phyloP scores from a whole-genome alignment of 176 grass and related monocot genomes.

The Elaeis guineensis region DNA sequence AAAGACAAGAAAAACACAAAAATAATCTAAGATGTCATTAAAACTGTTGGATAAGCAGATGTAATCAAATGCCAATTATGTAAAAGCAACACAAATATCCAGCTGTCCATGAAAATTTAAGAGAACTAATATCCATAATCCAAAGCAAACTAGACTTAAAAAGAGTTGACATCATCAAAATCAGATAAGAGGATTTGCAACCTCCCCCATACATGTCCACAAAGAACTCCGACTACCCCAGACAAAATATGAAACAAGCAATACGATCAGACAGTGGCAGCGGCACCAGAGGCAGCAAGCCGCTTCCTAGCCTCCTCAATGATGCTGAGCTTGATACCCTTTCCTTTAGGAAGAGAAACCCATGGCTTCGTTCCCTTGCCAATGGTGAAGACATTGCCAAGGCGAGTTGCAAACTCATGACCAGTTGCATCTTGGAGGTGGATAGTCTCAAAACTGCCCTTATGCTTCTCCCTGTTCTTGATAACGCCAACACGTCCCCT shows the following conservation, averaged over 20 bases:
- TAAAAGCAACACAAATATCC: no score
- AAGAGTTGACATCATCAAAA: no score
- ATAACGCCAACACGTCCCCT: slow-evolving; percentile 22
- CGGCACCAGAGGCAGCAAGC: not conserved
- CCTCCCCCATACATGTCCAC: no score
- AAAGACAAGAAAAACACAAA: no score
- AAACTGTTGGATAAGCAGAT: no score
- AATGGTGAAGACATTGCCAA: slow-evolving; percentile 23
- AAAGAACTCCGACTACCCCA: not conserved
- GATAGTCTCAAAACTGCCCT: slow-evolving; percentile 24
- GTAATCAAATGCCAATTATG: no score
- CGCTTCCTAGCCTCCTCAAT: slow-evolving; percentile 25
- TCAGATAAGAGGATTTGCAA: no score
- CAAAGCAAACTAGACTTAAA: no score
- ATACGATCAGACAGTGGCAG: slow-evolving; percentile 4
- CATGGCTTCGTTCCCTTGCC: slow-evolving; percentile 21
- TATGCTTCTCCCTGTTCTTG: slow-evolving; percentile 29
- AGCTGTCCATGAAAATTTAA: no score
- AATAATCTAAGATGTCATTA: no score
- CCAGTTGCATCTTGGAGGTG: slow-evolving; percentile 24
- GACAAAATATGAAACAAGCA: not conserved
- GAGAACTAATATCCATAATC: no score
- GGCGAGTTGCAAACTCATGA: slow-evolving; percentile 23
- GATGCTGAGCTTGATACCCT: slow-evolving; percentile 29
- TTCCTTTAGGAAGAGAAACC: slow-evolving; percentile 23